Evolutionary conservation across 257 asterid genomes (phyloP).

Genomic region (Avicennia marina): DNA sequence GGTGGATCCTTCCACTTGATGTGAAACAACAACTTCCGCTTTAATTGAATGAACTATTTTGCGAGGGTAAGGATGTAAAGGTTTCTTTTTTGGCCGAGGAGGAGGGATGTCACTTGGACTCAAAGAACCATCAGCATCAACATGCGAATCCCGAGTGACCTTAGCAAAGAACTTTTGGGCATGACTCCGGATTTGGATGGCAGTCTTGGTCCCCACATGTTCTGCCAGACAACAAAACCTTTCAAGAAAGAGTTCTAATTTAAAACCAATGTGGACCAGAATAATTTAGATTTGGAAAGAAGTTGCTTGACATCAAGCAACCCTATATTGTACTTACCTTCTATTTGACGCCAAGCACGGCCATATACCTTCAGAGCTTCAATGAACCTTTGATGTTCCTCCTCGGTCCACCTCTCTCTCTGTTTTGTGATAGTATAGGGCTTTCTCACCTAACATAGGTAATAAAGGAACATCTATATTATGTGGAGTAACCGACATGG

Average conservation of each 20-base stretch:
- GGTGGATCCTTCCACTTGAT: conserved; percentile 28
- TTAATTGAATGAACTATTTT: conserved; percentile 33
- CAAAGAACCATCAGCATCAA: conserved; percentile 41
- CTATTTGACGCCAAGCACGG: conserved; percentile 88
- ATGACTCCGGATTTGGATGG: conserved; percentile 89
- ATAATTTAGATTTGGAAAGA: background rate
- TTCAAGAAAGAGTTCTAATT: background rate
- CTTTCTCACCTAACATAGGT: conserved; percentile 57
- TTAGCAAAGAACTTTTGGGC: conserved; percentile 90
- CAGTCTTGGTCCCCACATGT: conserved; percentile 77
- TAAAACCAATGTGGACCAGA: background rate
- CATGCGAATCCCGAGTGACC: conserved; percentile 58
- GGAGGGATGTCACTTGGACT: conserved; percentile 75
- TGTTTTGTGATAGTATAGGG: conserved; percentile 83
- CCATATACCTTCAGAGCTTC: conserved; percentile 82
- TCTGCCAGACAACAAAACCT: conserved; percentile 34
- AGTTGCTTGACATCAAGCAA: conserved; percentile 14
- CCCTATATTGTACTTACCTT: conserved; percentile 54
- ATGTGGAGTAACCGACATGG: conserved; percentile 12
- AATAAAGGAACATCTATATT: conserved; percentile 24
- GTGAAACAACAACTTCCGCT: conserved; percentile 15
- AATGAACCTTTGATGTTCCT: conserved; percentile 73
- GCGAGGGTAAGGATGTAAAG: conserved; percentile 83
- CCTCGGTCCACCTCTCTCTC: conserved; percentile 84
- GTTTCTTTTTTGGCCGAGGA: conserved; percentile 94